A percentile compares a stretch with the other conserved stretches of the same genome.
These are phyloP conservation scores for Strigomonas oncopelti DNA, from an alignment of 208 protist genomes.

Conservation along the genomic window DNA sequence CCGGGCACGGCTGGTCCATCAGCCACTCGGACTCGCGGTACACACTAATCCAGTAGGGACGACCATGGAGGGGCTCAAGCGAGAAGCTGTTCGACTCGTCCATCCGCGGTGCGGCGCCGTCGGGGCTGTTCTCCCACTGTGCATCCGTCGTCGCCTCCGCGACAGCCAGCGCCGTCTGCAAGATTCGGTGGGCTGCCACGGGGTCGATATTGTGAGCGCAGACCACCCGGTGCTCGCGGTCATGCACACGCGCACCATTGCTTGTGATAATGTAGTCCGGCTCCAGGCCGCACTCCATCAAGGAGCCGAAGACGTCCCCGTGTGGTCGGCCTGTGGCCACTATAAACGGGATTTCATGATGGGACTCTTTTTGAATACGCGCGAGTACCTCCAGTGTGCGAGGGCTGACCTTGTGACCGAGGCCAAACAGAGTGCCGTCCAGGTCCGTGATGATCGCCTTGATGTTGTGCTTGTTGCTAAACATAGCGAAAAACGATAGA, in stretches of 20 bases:
- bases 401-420: slow-evolving; percentile 28
- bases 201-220: slow-evolving; percentile 19
- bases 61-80: no score
- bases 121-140: not conserved
- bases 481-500: not conserved
- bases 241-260: slow-evolving; percentile 35
- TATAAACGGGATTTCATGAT: slow-evolving; percentile 14
- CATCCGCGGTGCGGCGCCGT: not conserved
- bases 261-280: slow-evolving; percentile 41
- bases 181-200: slow-evolving; percentile 12
- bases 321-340: slow-evolving; percentile 33
- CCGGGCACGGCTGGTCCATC: slow-evolving; percentile 14
- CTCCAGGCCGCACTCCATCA: slow-evolving; percentile 23
- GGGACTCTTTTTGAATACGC: slow-evolving; percentile 12
- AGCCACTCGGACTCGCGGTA: slow-evolving; percentile 35
- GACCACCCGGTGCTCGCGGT: slow-evolving; percentile 16
- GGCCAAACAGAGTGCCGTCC: slow-evolving; percentile 67
- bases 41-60: slow-evolving; percentile 15
- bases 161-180: slow-evolving; percentile 3
- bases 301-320: slow-evolving; percentile 28
- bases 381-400: slow-evolving; percentile 29
- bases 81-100: not conserved
- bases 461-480: slow-evolving; percentile 7
- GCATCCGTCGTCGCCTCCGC: not conserved
- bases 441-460: slow-evolving; percentile 62